Conservation (phyloP, 2,329 filamentous ascomycete species). For the Colletotrichum echinochloae region DNA sequence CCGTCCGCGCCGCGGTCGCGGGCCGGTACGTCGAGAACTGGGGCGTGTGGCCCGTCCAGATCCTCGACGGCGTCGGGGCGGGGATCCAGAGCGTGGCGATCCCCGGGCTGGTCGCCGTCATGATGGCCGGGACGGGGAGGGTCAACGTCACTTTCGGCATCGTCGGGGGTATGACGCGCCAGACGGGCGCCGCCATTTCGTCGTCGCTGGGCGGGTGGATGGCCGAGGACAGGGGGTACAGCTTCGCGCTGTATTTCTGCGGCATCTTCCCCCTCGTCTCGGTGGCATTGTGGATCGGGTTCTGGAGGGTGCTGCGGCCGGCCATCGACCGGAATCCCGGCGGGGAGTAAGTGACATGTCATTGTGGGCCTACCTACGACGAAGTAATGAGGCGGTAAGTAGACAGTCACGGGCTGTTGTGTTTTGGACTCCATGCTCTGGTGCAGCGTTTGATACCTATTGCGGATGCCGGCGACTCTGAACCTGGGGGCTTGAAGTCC, state of each 20-base stretch:
- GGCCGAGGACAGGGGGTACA: slow-evolving; percentile 25
- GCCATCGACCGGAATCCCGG: slow-evolving; percentile 22
- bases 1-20: slow-evolving; percentile 25
- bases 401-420: neutral
- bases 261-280: slow-evolving; percentile 34
- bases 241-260: slow-evolving; percentile 25
- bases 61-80: slow-evolving; percentile 33
- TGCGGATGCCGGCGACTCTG: neutral
- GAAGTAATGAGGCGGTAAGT: neutral
- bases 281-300: slow-evolving; percentile 19
- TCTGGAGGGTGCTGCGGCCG: slow-evolving; percentile 20
- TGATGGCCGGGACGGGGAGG: slow-evolving; percentile 28
- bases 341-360: neutral
- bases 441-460: neutral
- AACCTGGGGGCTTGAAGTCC: neutral
- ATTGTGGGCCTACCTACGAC: no score
- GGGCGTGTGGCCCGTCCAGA: slow-evolving; percentile 32
- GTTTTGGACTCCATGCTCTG: neutral
- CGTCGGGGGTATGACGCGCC: slow-evolving; percentile 33
- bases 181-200: slow-evolving; percentile 31
- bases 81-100: slow-evolving; percentile 35
- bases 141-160: slow-evolving; percentile 29
- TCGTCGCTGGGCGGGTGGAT: slow-evolving; percentile 29
- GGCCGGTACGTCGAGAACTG: slow-evolving; percentile 23
- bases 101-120: slow-evolving; percentile 23